Evolutionary conservation across 139 green algal species (phyloP), one percentile per base, ranked within the genome.

Genomic region (Desmodesmus armatus): DNA sequence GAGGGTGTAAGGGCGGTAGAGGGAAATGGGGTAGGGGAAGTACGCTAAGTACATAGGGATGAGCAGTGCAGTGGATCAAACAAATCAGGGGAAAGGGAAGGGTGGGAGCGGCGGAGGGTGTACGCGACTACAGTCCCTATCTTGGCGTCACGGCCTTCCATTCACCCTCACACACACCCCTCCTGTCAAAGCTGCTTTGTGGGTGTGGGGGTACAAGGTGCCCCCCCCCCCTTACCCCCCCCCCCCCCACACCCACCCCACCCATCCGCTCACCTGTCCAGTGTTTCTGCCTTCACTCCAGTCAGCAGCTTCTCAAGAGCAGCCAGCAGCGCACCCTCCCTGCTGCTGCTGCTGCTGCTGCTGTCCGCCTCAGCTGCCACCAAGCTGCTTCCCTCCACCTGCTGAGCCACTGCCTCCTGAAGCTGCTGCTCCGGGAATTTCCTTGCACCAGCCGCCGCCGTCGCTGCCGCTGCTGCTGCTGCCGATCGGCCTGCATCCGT

Each of bases 201-300:
- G n/a, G n/a, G n/a, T n/a, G n/a, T n/a, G n/a, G n/a, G n/a, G n/a
- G n/a, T n/a, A n/a, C n/a, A n/a, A n/a, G n/a, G n/a, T n/a, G n/a
- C n/a, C n/a, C n/a, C n/a, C n/a, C n/a, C n/a, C n/a, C n/a, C n/a
- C n/a, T n/a, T n/a, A n/a, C n/a, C n/a, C n/a, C n/a, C n/a, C n/a
- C n/a, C n/a, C n/a, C n/a, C n/a, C n/a, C n/a, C n/a, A n/a, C n/a
- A n/a, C n/a, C n/a, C n/a, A n/a, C n/a, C n/a, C n/a, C n/a, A n/a
- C n/a, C n/a, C n/a, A n/a, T n/a, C n/a, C n/a, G n/a, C 76, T 37
- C n/a, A 82, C 76, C 76, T 82, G 55, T 82, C 76, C 27, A 82
- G 76, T 25, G 72, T 55, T 58, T 82, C 76, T 15, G 72, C 21
- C 55, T 82, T 82, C 37, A 82, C 9, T 5, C 40, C 11, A 23